Evolutionary conservation across 2,329 filamentous ascomycete genomes (phyloP), one percentile per base, ranked within the genome.

Genomic region (Paramyrothecium sp.): DNA sequence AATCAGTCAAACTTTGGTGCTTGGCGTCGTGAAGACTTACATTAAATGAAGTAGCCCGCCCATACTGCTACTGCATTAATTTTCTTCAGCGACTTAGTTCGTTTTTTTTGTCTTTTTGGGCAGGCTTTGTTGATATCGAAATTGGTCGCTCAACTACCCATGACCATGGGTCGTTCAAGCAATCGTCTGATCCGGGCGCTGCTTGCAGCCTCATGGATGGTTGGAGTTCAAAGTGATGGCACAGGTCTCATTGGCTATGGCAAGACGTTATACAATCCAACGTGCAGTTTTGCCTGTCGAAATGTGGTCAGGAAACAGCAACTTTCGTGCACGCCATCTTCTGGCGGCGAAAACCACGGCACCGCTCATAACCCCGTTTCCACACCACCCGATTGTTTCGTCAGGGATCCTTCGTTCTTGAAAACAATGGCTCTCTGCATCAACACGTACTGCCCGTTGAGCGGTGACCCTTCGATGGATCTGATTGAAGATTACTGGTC

Each of bases 211-310:
- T 44, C 38, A 3, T 19, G 4, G 13, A 19, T 19, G 13, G 7
- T 44, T 44, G 13, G 5, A 4, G 47, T 49, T 21, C 47, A 16
- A 16, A n/a, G 47, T 26, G 65, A 67, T 17, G 66, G 66, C 2
- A 55, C 52, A 3, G 72, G 73, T 34, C 56, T 74, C n/a, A 69
- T 75, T 30, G 73, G 73, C 50, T 68, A 65, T 56, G 72, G 72
- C 13, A 75, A 72, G 54, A 68, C 65, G 0, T 67, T 75, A 60
- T 74, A 71, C 60, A 54, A 73, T 11, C 72, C 72, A 8, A 61
- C 67, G 2, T 75, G 73, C 57, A 66, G 70, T 1, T 74, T 71
- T 41, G 71, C 71, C 7, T 75, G 72, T 23, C 71, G 71, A 11
- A 59, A 57, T 19, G 63, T 71, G 33, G 55, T 74, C 49, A 57